Evolutionary conservation across 352 stramenopile genomes (phyloP), one percentile per base, ranked within the genome.

Genomic region (Peronospora destructor): DNA sequence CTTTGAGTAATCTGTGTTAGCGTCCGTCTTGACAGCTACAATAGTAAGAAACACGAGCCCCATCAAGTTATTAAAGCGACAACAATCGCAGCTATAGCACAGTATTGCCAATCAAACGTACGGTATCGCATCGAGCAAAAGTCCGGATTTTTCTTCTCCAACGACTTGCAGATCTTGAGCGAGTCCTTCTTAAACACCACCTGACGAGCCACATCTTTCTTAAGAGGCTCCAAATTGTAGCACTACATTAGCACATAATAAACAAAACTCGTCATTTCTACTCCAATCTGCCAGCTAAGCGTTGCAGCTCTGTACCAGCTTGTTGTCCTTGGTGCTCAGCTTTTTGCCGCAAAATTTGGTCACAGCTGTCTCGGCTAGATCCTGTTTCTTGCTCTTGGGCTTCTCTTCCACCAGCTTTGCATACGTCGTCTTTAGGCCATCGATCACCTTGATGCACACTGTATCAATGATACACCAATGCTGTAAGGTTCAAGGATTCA

Each of bases 91-190:
- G n/a, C n/a, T n/a, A n/a, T n/a, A n/a, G n/a, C n/a, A n/a, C n/a
- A n/a, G 5, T 7, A 16, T 11, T 21, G 12, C 0, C 23, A 36
- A 9, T 33, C 30, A 35, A 13, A 87, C 85, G 66, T 84, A 96
- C 86, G 87, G 76, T 95, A 96, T 65, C 88, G 84, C 73, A 97
- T 90, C 35, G 81, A 77, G 74, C 92, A 98, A 40, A 98, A 92
- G 58, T 98, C 93, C 1, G 86, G 81, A 60, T 96, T 97, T 58
- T 96, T 94, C 71, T 97, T 95, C 67, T 95, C 91, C 29, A 97
- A 72, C 14, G 64, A 73, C 74, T 97, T 85, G 81, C 93, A 98
- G 56, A 97, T 89, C 76, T 94, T 95, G 45, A 94, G 46, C 48
- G 89, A 87, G 17, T 96, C 87, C 71, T 97, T 96, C 60, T 84